phyloP scores from a whole-genome alignment of 805 yeast genomes.

The Yarrowia sp. region DNA sequence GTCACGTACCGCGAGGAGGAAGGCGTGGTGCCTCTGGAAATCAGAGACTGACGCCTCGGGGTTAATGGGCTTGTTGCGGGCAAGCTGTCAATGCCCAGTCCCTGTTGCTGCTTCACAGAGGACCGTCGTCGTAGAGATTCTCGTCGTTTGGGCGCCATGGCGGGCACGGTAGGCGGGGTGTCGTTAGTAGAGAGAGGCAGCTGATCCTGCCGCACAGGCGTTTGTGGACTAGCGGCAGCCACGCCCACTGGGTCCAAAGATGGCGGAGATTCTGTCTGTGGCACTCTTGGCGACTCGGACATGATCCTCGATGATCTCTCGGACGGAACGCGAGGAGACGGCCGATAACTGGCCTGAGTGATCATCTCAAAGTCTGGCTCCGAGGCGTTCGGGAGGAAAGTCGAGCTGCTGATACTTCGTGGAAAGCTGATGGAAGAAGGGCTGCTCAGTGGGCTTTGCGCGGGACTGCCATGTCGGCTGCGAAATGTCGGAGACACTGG shows the following conservation, averaged over 20 bases:
- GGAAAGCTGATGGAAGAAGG: background rate
- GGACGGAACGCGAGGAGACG: background rate
- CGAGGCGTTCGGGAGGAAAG: background rate
- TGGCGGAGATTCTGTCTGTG: background rate
- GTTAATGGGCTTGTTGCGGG: background rate
- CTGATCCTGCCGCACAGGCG: background rate
- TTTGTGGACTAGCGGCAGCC: background rate
- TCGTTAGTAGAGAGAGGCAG: background rate
- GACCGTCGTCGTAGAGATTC: constrained; percentile 16
- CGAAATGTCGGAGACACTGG: background rate
- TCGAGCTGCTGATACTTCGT: background rate
- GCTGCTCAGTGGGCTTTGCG: background rate
- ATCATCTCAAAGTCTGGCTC: constrained; percentile 22
- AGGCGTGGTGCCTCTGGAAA: background rate
- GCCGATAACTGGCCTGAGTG: background rate
- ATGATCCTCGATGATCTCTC: background rate
- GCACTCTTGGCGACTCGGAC: background rate
- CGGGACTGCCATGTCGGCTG: background rate
- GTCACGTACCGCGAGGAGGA: background rate
- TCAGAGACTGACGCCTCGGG: background rate
- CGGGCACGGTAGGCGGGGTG: background rate
- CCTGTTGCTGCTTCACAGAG: background rate
- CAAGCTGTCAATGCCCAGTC: background rate
- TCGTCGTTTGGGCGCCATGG: constrained; percentile 15
- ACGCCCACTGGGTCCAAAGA: background rate